Evolutionary conservation across 768 basidiomycete genomes (phyloP).

Genomic region (Boletus reticulatus): DNA sequence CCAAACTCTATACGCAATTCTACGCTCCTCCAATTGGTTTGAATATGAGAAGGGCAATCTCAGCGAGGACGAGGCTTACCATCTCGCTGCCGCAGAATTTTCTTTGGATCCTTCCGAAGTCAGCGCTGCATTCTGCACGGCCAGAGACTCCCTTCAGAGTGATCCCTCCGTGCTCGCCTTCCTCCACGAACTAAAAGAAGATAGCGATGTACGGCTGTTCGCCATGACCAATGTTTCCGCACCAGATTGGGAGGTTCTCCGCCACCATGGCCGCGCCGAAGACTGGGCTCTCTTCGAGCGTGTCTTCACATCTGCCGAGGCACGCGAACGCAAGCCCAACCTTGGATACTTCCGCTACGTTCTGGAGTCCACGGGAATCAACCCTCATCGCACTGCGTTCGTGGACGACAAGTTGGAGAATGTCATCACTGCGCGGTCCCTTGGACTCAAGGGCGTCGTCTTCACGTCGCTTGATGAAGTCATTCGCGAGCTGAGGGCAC

Average conservation of each 20-base stretch:
- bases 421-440: slow-evolving; percentile 15
- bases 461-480: slow-evolving; percentile 17
- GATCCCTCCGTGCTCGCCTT: slow-evolving; percentile 13
- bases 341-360: slow-evolving; percentile 18
- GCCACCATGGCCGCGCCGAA: slow-evolving; percentile 4
- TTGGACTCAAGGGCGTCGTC: slow-evolving; percentile 20
- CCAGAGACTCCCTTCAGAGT: slow-evolving; percentile 7
- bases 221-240: slow-evolving; percentile 24
- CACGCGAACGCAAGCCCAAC: slow-evolving; percentile 19
- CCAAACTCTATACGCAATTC: slow-evolving; percentile 5
- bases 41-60: slow-evolving; percentile 24
- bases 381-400: slow-evolving; percentile 19
- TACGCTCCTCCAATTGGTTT: slow-evolving; percentile 20
- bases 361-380: slow-evolving; percentile 13
- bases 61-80: slow-evolving; percentile 9
- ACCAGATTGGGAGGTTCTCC: slow-evolving; percentile 21
- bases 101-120: slow-evolving; percentile 15
- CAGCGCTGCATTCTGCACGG: slow-evolving; percentile 1
- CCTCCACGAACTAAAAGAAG: slow-evolving; percentile 11
- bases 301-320: slow-evolving; percentile 19
- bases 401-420: slow-evolving; percentile 26
- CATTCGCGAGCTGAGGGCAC: slow-evolving; percentile 8
- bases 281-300: slow-evolving; percentile 23
- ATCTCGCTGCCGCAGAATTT: slow-evolving; percentile 10
- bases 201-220: slow-evolving; percentile 8